Evolutionary conservation across 768 basidiomycete genomes (phyloP).

Genomic region (Auricularia sp.): DNA sequence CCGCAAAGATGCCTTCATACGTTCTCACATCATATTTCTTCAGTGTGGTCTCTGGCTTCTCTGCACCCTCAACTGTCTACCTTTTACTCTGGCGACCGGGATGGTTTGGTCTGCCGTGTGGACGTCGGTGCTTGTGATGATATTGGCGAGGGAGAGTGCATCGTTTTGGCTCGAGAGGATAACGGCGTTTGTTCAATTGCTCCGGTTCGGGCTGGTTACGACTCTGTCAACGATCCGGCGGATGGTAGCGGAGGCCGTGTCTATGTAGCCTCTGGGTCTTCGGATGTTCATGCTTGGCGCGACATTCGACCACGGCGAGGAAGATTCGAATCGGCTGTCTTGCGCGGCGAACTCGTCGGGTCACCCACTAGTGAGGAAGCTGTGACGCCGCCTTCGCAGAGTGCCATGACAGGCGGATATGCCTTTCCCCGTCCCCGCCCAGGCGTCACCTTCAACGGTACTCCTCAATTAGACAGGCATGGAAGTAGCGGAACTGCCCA

Average conservation of each 20-base stretch:
- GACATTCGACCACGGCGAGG: neutral
- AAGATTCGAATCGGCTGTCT: neutral
- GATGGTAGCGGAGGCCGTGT: neutral
- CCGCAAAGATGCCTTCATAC: slow-evolving; percentile 86
- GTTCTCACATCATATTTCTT: slow-evolving; percentile 89
- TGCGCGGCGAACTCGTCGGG: neutral
- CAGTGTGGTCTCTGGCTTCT: slow-evolving; percentile 89
- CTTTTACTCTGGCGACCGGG: slow-evolving; percentile 92
- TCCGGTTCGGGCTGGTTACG: neutral
- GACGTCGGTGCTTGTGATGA: slow-evolving; percentile 78
- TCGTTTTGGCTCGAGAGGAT: slow-evolving; percentile 49
- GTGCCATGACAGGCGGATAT: neutral
- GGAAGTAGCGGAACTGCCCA: neutral
- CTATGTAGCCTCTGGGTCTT: neutral
- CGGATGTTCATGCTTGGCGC: neutral
- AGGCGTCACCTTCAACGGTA: neutral
- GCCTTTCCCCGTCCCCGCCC: neutral
- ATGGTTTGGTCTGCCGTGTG: slow-evolving; percentile 83
- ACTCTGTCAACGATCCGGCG: neutral
- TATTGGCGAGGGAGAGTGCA: slow-evolving; percentile 81
- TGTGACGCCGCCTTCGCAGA: neutral
- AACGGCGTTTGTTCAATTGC: neutral
- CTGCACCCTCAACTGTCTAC: slow-evolving; percentile 73
- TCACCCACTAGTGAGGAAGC: neutral
- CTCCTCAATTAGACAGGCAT: neutral